Base-by-base conservation (phyloP, 352 stramenopile genomes). In the Pythium aristosporum region DNA sequence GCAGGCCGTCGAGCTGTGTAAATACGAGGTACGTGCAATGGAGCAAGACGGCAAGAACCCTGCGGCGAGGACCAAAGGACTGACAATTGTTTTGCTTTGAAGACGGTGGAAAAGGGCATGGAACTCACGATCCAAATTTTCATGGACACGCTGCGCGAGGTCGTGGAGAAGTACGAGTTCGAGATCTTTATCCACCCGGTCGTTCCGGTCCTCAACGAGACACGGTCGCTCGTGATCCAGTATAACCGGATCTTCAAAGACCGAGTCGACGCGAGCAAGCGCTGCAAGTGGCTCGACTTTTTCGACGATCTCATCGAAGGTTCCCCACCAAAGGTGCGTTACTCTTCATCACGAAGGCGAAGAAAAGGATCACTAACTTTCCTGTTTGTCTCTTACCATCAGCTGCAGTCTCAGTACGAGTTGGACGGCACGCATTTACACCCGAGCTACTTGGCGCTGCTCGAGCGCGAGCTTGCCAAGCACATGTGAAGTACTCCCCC, bases 371-470 rank as follows among this genome's bases (percentile, higher is more conserved):
- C 15, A 46, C 18, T 37, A 11, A 39, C 15, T 30, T 9, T 42
- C n/a, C 25, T 57, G 9, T 61, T 5, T 28, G 25, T 56, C 8
- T 20, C 15, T 42, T 12, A 7, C 11, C 3, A 51, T 16, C 30
- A 92, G 73, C 76, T 97, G 30, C 69, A 74, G 5, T 46, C 71
- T n/a, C 61, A 73, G 0, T 85, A 86, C 47, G 61, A 34, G 2
- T 73, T 96, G 0, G 89, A 97, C 58, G 89, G 89, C n/a, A 96
- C 89, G 3, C 90, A 97, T 61, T 68, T 97, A 21, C 76, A 89
- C 52, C 87, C 90, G 6, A 63, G 50, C 10, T 97, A 97, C 65
- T 50, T 96, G 30, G 11, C 18, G 15, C 52, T 75, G 0, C 60
- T 90, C 13, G 79, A 82, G 43, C 69, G 58, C n/a, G 79, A 73